These are phyloP conservation scores for Corynascus novoguineensis DNA, from an alignment of 495 filamentous ascomycete genomes.

Conservation along the genomic window DNA sequence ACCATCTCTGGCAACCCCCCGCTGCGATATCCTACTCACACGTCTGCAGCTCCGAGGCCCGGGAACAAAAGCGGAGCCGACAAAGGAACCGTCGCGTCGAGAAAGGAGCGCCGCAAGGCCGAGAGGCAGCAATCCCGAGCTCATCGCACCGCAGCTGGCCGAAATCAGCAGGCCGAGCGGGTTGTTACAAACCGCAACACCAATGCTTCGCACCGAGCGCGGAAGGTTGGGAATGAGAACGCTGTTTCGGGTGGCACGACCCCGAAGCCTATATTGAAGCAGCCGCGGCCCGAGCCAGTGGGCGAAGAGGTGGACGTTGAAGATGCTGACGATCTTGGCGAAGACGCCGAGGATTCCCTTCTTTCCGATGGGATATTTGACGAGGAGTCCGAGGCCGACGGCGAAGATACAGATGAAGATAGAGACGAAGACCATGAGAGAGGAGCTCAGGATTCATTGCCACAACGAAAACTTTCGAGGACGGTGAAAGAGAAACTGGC, in stretches of 20 bases:
- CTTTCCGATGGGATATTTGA: constrained; percentile 20
- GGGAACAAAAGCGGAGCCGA: neutral
- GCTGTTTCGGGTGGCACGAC: neutral
- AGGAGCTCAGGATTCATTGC: constrained; percentile 22
- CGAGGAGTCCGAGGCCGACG: constrained; percentile 28
- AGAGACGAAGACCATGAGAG: constrained; percentile 27
- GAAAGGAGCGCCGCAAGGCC: constrained; percentile 49
- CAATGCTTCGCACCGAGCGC: neutral
- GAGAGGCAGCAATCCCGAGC: constrained; percentile 40
- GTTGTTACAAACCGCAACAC: neutral
- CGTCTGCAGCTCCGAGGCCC: constrained; percentile 5
- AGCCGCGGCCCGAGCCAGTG: constrained; percentile 10
- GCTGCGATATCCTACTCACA: neutral
- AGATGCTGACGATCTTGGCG: constrained; percentile 5
- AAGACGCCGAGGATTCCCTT: constrained; percentile 21
- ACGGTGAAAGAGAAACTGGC: constrained; percentile 58
- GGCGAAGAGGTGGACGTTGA: constrained; percentile 5
- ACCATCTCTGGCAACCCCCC: neutral
- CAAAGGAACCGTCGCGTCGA: constrained; percentile 20
- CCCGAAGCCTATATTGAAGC: constrained; percentile 20
- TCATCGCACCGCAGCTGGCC: constrained; percentile 14
- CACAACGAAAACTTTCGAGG: constrained; percentile 44
- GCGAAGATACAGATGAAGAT: constrained; percentile 38
- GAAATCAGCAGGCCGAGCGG: constrained; percentile 17
- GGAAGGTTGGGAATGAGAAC: neutral